Percentiles rank a stretch among this genome's conserved stretches.
Conservation (phyloP, 352 stramenopile genomes). For the Pythium rishiriense region DNA sequence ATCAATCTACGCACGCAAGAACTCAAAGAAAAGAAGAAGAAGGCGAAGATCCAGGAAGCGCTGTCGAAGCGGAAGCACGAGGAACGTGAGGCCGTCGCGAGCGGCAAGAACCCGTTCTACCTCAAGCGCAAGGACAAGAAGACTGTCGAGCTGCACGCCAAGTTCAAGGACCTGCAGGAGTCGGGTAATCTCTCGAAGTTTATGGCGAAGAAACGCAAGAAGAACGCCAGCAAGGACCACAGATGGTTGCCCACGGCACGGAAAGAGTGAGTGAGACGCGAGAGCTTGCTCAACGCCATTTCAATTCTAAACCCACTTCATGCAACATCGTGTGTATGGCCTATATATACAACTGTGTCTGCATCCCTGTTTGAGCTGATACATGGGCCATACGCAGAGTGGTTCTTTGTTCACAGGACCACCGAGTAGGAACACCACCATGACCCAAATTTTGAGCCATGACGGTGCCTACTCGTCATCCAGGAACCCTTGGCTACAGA, state of each 20-base stretch:
- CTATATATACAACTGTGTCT: no score
- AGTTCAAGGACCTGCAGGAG: constrained; percentile 90
- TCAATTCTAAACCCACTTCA: background rate
- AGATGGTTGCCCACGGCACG: constrained; percentile 87
- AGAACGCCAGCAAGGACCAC: constrained; percentile 93
- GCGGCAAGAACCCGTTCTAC: constrained; percentile 90
- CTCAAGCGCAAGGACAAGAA: constrained; percentile 93
- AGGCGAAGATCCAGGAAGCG: constrained; percentile 65
- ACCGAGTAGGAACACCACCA: no score
- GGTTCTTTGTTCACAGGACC: no score
- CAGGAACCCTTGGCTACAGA: no score
- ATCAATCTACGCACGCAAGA: constrained; percentile 73
- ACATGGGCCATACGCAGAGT: no score
- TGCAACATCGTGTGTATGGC: background rate
- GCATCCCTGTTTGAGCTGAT: no score
- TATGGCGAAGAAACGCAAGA: constrained; percentile 93
- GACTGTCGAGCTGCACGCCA: constrained; percentile 87
- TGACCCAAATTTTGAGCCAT: no score
- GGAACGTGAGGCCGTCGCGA: constrained; percentile 87
- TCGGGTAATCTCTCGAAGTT: constrained; percentile 90
- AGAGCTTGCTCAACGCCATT: background rate
- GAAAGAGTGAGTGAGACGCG: constrained; percentile 38
- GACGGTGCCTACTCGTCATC: no score
- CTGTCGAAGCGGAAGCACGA: constrained; percentile 83
- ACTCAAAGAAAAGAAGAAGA: constrained; percentile 72